Conservation (phyloP, 305 asterid species). For the Andrographis paniculata region DNA sequence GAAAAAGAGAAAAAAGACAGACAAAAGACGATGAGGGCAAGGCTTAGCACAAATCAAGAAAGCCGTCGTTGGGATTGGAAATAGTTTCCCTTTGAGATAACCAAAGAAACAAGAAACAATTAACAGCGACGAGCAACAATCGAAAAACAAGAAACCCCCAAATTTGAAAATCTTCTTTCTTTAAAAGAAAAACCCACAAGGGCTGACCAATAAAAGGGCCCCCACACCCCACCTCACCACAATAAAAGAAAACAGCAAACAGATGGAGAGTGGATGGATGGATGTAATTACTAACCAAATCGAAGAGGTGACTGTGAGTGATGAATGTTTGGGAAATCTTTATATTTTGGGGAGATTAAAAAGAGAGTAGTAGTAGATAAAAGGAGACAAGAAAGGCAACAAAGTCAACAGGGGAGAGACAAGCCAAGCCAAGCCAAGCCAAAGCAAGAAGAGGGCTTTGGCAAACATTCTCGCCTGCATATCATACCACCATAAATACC, state of each 20-base stretch:
- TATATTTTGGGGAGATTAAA: slow-evolving; percentile 2
- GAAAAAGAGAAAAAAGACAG: too few relatives aligned
- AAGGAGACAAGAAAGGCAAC: slow-evolving; percentile 23
- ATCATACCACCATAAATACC: neutral
- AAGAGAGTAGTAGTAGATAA: slow-evolving; percentile 10
- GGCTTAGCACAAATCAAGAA: too few relatives aligned
- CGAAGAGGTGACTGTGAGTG: slow-evolving; percentile 2
- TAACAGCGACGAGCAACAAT: too few relatives aligned
- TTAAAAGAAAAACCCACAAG: neutral
- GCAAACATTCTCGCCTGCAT: slow-evolving; percentile 40
- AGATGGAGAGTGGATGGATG: slow-evolving; percentile 13
- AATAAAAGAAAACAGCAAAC: slow-evolving; percentile 11
- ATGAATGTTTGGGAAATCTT: slow-evolving; percentile 8
- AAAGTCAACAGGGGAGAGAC: slow-evolving; percentile 37
- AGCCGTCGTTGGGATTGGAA: too few relatives aligned
- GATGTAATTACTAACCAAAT: neutral
- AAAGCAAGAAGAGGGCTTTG: too few relatives aligned
- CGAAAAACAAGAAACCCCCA: slow-evolving; percentile 6
- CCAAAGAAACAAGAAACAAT: too few relatives aligned
- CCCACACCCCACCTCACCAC: slow-evolving; percentile 8
- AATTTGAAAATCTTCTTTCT: too few relatives aligned
- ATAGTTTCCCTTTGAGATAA: too few relatives aligned
- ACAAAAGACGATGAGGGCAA: too few relatives aligned
- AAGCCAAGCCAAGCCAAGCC: slow-evolving; percentile 22
- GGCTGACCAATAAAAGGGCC: slow-evolving; percentile 22